Evolutionary conservation across 1,139 yeast species (phyloP).

Genomic region (Geotrichum fermentans): DNA sequence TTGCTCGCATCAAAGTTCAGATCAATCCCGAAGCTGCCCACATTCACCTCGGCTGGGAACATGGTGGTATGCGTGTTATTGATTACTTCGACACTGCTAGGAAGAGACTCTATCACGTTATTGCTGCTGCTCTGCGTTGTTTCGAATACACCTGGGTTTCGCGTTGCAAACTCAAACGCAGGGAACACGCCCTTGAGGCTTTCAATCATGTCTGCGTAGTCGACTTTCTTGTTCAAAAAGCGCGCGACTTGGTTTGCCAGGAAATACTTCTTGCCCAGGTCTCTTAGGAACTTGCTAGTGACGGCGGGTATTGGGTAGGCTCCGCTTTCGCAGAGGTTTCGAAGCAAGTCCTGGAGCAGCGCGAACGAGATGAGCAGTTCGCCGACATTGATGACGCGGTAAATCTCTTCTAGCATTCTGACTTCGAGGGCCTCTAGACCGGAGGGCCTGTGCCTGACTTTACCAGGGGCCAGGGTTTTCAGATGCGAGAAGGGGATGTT

Average conservation of each 20-base stretch:
- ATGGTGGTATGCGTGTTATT: no score
- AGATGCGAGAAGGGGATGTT: not conserved
- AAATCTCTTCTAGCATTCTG: conserved; percentile 1
- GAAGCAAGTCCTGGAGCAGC: not conserved
- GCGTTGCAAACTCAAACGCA: not conserved
- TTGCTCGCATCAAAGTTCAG: no score
- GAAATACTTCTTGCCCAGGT: conserved; percentile 2
- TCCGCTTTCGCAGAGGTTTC: not conserved
- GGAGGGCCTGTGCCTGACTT: not conserved
- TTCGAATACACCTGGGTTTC: not conserved
- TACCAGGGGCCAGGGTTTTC: not conserved
- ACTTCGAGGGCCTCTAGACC: not conserved
- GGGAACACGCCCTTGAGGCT: not conserved
- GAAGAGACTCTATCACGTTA: not conserved
- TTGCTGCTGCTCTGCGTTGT: not conserved
- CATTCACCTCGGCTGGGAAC: no score
- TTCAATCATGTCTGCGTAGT: not conserved
- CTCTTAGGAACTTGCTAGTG: not conserved
- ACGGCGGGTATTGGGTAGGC: not conserved
- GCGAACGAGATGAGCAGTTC: not conserved
- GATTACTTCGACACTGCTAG: no score
- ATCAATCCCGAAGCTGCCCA: no score
- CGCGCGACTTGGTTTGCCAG: conserved; percentile 1
- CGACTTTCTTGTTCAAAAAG: not conserved
- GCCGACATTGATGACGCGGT: not conserved